Conservation (phyloP, 495 filamentous ascomycete species). For the Amphirosellinia nigrospora region DNA sequence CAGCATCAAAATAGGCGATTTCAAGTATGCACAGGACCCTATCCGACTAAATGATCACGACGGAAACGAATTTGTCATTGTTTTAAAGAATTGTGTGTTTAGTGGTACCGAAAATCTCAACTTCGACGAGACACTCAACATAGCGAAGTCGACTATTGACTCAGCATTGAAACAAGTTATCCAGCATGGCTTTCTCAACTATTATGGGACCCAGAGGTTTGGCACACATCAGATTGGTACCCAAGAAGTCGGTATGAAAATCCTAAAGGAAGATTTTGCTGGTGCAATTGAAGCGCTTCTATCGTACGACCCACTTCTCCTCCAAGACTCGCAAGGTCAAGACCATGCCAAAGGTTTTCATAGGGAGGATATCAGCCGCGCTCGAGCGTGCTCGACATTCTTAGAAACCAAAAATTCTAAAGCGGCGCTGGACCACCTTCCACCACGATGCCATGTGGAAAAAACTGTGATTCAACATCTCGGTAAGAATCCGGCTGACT, state of each 20-base stretch:
- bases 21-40: constrained; percentile 69
- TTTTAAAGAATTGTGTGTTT: constrained; percentile 80
- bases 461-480: constrained; percentile 77
- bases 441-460: constrained; percentile 83
- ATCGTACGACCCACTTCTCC: constrained; percentile 60
- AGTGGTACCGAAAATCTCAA: constrained; percentile 42
- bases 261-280: constrained; percentile 80
- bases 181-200: constrained; percentile 86
- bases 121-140: constrained; percentile 45
- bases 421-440: constrained; percentile 70
- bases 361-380: constrained; percentile 75
- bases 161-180: constrained; percentile 60
- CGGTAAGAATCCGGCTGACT: constrained; percentile 61
- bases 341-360: constrained; percentile 30
- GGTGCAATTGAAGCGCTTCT: constrained; percentile 78
- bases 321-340: constrained; percentile 49
- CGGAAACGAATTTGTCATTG: constrained; percentile 93
- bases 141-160: constrained; percentile 44
- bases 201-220: constrained; percentile 94
- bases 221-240: constrained; percentile 84
- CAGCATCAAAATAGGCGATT: constrained; percentile 74
- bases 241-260: constrained; percentile 78
- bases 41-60: constrained; percentile 81
- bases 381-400: constrained; percentile 76
- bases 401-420: constrained; percentile 58